Evolutionary conservation across 495 filamentous ascomycete species (phyloP), one percentile per base, ranked within the genome.

Genomic region (Penicillium paradoxum): DNA sequence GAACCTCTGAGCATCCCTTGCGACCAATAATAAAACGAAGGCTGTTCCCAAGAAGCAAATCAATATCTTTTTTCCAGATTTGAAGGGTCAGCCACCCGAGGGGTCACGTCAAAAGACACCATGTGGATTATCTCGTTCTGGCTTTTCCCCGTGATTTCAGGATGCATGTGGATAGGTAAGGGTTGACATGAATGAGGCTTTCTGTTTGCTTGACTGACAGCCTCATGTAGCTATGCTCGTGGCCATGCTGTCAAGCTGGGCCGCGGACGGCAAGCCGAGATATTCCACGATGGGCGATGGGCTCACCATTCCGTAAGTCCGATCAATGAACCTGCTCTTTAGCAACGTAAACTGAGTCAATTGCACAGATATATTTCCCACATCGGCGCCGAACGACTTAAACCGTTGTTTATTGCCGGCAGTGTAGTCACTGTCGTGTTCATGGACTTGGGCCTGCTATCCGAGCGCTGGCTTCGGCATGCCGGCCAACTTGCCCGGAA

Each of bases 361-460:
- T 24, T 42, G 15, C 17, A 33, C 47, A 60, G 54, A 27, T 69
- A 57, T 64, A 85, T 87, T 60, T 83, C 79, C n/a, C 88, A 93
- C 69, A 78, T 92, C 19, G 90, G 88, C 56, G 83, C 83, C 4
- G 61, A 72, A 21, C 64, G 71, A 0, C 74, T 95, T 9, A 87
- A 91, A 55, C 90, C 90, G 0, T 73, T 95, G 9, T 95, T 95
- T 73, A 81, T 95, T 50, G 73, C 83, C 15, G 87, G 88, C 47
- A 81, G 81, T 69, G 68, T 72, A 27, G 72, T 91, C 13, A 89
- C 86, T 25, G 87, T 86, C 48, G 66, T 92, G 38, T 82, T 86
- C 55, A 82, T 95, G 56, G 86, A 91, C 72, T 66, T 88, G n/a
- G 79, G 83, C 22, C 86, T 95, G 46, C 69, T 80, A 33, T 62